Evolutionary conservation across 768 basidiomycete genomes (phyloP).

Genomic region (Mycena rebaudengoi): DNA sequence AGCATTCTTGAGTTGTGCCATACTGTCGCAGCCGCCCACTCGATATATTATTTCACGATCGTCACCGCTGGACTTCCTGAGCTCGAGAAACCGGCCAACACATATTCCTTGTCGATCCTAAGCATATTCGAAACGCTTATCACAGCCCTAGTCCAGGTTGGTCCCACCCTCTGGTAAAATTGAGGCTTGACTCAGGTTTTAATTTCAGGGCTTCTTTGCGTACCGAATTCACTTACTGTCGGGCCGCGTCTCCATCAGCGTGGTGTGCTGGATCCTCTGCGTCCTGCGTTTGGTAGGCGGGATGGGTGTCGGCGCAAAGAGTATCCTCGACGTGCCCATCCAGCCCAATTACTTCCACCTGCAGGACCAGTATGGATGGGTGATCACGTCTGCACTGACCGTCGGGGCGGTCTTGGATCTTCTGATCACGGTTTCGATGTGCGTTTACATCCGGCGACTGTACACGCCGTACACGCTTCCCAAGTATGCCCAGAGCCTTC

Average conservation of each 20-base stretch:
- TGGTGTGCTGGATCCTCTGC: slow-evolving; percentile 35
- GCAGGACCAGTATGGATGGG: slow-evolving; percentile 38
- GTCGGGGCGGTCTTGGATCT: slow-evolving; percentile 41
- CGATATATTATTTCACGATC: slow-evolving; percentile 43
- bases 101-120: slow-evolving; percentile 28
- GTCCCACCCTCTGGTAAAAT: neutral
- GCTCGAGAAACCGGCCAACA: slow-evolving; percentile 24
- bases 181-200: neutral
- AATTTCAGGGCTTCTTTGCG: slow-evolving; percentile 41
- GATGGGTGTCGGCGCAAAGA: slow-evolving; percentile 34
- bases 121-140: slow-evolving; percentile 38
- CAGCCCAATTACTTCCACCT: slow-evolving; percentile 27
- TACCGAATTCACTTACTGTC: slow-evolving; percentile 41
- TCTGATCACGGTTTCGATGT: slow-evolving; percentile 39
- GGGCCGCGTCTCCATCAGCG: slow-evolving; percentile 31
- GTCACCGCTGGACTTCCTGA: slow-evolving; percentile 33
- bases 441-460: slow-evolving; percentile 37
- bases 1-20: slow-evolving; percentile 23
- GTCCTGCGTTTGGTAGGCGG: slow-evolving; percentile 37
- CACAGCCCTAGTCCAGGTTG: slow-evolving; percentile 18
- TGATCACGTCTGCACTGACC: slow-evolving; percentile 39
- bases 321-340: slow-evolving; percentile 27
- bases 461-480: slow-evolving; percentile 26
- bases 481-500: too few relatives aligned
- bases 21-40: slow-evolving; percentile 24